Conservation (phyloP, 2,329 filamentous ascomycete genomes). For the Penicillium glabrum region DNA sequence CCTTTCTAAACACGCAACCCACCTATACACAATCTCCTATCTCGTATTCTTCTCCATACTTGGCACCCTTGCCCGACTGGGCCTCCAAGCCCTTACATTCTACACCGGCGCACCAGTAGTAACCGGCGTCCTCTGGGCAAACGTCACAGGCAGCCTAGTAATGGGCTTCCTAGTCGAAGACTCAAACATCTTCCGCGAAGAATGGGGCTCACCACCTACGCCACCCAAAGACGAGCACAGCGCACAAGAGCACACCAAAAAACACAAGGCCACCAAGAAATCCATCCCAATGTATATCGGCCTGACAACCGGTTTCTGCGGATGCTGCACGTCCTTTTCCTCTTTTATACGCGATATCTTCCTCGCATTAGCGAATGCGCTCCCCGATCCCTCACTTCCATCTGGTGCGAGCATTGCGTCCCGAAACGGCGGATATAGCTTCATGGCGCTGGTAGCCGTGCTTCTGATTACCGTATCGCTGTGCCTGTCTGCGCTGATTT, state of each 20-base stretch:
- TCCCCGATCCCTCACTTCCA: slow-evolving; percentile 55
- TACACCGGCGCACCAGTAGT: slow-evolving; percentile 76
- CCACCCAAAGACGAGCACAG: slow-evolving; percentile 36
- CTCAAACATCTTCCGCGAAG: slow-evolving; percentile 68
- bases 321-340: slow-evolving; percentile 88
- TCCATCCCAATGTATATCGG: slow-evolving; percentile 86
- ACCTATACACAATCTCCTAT: slow-evolving; percentile 74
- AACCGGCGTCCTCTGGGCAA: slow-evolving; percentile 81
- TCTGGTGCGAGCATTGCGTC: slow-evolving; percentile 33
- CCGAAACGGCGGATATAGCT: slow-evolving; percentile 73
- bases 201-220: slow-evolving; percentile 55
- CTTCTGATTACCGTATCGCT: slow-evolving; percentile 70
- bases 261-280: slow-evolving; percentile 70
- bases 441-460: slow-evolving; percentile 77
- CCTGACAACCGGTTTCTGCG: slow-evolving; percentile 82
- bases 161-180: slow-evolving; percentile 88
- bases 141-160: slow-evolving; percentile 75
- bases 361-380: slow-evolving; percentile 73
- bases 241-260: slow-evolving; percentile 40
- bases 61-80: slow-evolving; percentile 80
- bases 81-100: slow-evolving; percentile 73
- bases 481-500: slow-evolving; percentile 66
- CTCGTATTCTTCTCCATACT: slow-evolving; percentile 82
- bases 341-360: slow-evolving; percentile 80
- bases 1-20: slow-evolving; percentile 55